Base-by-base conservation (phyloP, 2,329 filamentous ascomycete genomes). In the Aspergillus sp. region DNA sequence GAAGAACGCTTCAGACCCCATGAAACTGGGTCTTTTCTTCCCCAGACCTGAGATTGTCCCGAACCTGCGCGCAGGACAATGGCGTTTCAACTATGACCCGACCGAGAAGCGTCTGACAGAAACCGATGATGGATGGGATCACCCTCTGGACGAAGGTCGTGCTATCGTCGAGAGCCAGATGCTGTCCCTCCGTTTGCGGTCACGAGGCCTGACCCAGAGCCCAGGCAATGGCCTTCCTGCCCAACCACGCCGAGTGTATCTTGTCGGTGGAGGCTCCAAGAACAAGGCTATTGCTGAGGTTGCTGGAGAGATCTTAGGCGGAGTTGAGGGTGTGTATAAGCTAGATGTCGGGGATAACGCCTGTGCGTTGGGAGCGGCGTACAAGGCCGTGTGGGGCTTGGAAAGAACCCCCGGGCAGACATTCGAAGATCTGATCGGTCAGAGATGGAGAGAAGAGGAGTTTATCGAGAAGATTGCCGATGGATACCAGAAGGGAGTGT, bases 271-370 rank as follows among this genome's bases (percentile, higher is more conserved):
- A 45, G 93, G 90, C 10, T 90, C 86, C 30, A 79, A 87, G 42
- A 98, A 97, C 74, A 82, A 85, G 4, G 90, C 91, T 39, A 96
- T 97, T 57, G 88, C 90, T 5, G 77, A 83, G 46, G 82, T 94
- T 38, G 79, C 90, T 4, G 91, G 90, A 27, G 84, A 95, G 58
- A 89, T 97, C 3, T 79, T 98, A 2, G 93, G 93, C 41, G 88
- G 88, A 30, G 79, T 77, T 2, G 93, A 97, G 50, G 93, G 93
- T 26, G 88, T 97, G 27, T 98, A 89, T 71, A 87, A 86, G 68
- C 81, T 98, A 10, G 90, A 97, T 61, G 89, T 97, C 5, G 91
- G 93, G 27, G 90, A 90, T 27, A 96, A 95, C 69, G 91, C 93
- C 3, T 98, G 93, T 69, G 93, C 91, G 8, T 71, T 97, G 10